phyloP scores from a whole-genome alignment of 495 filamentous ascomycete genomes.

The Hyaloscypha finlandica region DNA sequence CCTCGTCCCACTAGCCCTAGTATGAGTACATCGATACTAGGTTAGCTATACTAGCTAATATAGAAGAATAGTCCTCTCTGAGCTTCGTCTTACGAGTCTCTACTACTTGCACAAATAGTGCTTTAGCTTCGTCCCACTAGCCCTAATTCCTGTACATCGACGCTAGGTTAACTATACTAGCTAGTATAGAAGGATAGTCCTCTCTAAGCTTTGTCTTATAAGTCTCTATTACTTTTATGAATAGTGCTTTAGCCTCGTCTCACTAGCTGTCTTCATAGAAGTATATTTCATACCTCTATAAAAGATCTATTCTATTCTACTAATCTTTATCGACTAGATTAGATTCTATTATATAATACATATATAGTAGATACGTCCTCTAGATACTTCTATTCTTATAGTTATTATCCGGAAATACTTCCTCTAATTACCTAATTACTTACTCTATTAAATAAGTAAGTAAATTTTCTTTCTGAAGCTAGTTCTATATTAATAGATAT shows the following conservation, averaged over 20 bases:
- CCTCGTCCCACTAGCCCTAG: too few species aligned
- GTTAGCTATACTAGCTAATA: background rate
- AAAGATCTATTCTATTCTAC: background rate
- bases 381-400: constrained; percentile 40
- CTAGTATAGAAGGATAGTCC: too few species aligned
- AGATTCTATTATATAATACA: constrained; percentile 33
- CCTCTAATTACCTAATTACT: constrained; percentile 35
- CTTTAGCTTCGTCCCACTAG: too few species aligned
- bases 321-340: background rate
- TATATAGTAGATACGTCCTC: constrained; percentile 43
- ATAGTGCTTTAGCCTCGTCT: too few species aligned
- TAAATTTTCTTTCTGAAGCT: constrained; percentile 37
- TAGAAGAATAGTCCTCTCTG: too few species aligned
- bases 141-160: too few species aligned
- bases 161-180: too few species aligned
- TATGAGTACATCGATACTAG: background rate
- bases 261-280: constrained; percentile 6
- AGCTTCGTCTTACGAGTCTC: too few species aligned
- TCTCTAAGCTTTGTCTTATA: too few species aligned
- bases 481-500: constrained; percentile 45
- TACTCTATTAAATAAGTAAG: constrained; percentile 33
- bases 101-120: too few species aligned
- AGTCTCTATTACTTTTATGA: too few species aligned
- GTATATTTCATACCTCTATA: constrained; percentile 4
- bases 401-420: constrained; percentile 35